Conservation (phyloP, 306 rosid genomes). For the Adenanthera pavonina region DNA sequence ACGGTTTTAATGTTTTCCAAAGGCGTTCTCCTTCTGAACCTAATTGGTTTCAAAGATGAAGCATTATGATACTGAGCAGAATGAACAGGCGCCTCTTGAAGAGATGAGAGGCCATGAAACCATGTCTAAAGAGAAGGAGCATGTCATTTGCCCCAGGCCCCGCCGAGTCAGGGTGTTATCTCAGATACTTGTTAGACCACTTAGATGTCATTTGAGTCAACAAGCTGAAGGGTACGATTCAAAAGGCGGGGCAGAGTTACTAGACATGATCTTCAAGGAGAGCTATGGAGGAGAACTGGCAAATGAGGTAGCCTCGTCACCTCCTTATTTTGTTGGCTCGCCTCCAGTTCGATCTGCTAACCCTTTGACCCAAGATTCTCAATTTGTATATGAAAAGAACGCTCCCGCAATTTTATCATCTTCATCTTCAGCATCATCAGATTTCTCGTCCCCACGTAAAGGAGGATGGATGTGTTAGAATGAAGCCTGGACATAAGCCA, state of each 20-base stretch:
- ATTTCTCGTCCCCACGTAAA: conserved; percentile 54
- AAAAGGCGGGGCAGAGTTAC: conserved; percentile 53
- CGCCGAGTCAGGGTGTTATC: conserved; percentile 48
- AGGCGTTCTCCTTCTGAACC: neutral
- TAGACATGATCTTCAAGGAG: conserved; percentile 57
- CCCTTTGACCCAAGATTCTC: conserved; percentile 68
- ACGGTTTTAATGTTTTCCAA: conserved; percentile 10
- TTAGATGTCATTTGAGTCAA: conserved; percentile 47
- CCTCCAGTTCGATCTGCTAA: conserved; percentile 73
- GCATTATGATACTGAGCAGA: conserved; percentile 42
- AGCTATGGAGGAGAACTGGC: conserved; percentile 47
- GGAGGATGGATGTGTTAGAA: conserved; percentile 67
- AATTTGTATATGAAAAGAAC: conserved; percentile 52
- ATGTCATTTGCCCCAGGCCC: conserved; percentile 67
- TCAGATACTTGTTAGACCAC: conserved; percentile 43
- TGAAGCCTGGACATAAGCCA: conserved; percentile 56
- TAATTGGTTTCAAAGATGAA: conserved; percentile 25
- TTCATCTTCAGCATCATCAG: conserved; percentile 45
- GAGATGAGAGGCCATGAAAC: conserved; percentile 41
- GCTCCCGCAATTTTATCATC: conserved; percentile 41
- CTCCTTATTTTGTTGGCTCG: conserved; percentile 70
- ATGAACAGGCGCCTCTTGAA: conserved; percentile 46
- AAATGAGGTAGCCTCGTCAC: conserved; percentile 47
- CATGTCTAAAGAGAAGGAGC: conserved; percentile 47
- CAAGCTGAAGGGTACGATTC: conserved; percentile 44